These are phyloP conservation scores for Trichoderma virens DNA, from an alignment of 495 filamentous ascomycete species.

Conservation along the genomic window DNA sequence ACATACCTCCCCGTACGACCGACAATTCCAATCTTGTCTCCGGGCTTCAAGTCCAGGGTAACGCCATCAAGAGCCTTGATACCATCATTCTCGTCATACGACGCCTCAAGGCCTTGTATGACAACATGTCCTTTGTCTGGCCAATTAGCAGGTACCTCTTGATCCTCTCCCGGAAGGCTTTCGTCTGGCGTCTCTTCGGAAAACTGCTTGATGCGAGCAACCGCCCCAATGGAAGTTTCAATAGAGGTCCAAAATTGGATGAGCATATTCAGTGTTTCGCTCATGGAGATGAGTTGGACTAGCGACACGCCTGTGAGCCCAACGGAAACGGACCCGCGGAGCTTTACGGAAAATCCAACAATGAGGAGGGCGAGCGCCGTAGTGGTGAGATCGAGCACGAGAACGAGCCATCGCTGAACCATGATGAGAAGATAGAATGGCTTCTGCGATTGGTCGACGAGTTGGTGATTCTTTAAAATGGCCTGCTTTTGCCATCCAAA, in stretches of 20 bases:
- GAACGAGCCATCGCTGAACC: slow-evolving; percentile 46
- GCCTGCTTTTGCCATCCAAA: slow-evolving; percentile 47
- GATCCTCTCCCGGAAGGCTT: slow-evolving; percentile 13
- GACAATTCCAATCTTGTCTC: slow-evolving; percentile 18
- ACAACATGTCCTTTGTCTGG: slow-evolving; percentile 16
- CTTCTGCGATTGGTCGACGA: slow-evolving; percentile 48
- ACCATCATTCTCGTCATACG: slow-evolving; percentile 10
- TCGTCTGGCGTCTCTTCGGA: slow-evolving; percentile 15
- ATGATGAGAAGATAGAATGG: slow-evolving; percentile 53
- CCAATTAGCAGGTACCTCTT: slow-evolving; percentile 16
- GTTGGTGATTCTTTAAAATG: slow-evolving; percentile 33
- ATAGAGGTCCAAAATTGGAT: slow-evolving; percentile 28
- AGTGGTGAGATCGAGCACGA: slow-evolving; percentile 44
- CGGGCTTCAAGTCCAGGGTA: slow-evolving; percentile 9
- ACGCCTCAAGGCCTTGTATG: slow-evolving; percentile 15
- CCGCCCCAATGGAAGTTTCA: slow-evolving; percentile 38
- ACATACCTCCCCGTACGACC: slow-evolving; percentile 17
- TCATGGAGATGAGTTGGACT: slow-evolving; percentile 15
- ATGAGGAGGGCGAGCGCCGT: slow-evolving; percentile 42
- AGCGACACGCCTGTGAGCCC: slow-evolving; percentile 18
- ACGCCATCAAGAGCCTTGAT: slow-evolving; percentile 12
- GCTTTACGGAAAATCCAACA: slow-evolving; percentile 37
- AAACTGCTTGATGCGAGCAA: slow-evolving; percentile 29
- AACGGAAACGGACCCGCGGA: slow-evolving; percentile 21
- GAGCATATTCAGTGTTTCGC: slow-evolving; percentile 14